Evolutionary conservation across 2,329 filamentous ascomycete genomes (phyloP), one percentile per base, ranked within the genome.

Genomic region (Cryphonectria carpinicola): DNA sequence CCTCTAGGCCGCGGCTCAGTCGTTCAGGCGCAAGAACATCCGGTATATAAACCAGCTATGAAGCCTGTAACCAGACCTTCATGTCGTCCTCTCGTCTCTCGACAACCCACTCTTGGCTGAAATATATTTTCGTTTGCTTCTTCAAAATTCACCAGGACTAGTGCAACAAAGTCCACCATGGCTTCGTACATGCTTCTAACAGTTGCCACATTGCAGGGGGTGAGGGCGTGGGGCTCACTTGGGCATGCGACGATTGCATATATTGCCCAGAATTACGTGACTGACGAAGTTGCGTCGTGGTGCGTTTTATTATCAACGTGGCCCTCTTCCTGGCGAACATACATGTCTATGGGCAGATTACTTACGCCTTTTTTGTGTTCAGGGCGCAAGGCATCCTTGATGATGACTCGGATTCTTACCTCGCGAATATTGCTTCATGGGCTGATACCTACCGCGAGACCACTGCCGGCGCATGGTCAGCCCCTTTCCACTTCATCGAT

Each of bases 401-500:
- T 35, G 77, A 79, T 52, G 71, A 71, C 0, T 76, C 76, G 0
- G 73, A 74, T n/a, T 75, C 77, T 3, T 80, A 80, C 37, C 76
- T 83, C 14, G 80, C 81, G n/a, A 76, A 76, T 7, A 78, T 82
- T 63, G 84, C 86, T 13, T 81, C 84, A 2, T 87, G 85, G 85
- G 84, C 84, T 4, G 86, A 88, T 76, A 80, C 79, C 25, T 85
- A 83, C 74, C 79, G 82, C 11, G 80, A 84, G 72, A 86, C 85
- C 3, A 76, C 77, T 1, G 82, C 80, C 1, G 86, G 86, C 39
- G 76, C 75, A 2, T 87, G 82, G 75, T 84, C 83, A 0, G 81
- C 81, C 7, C 79, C 81, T 0, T 82, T 82, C 73, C 86, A 88
- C 78, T 88, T 81, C 75, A 87, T 88, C 74, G 86, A 88, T 75